Conservation (phyloP, 495 filamentous ascomycete species). For the Penicillium pulvis region DNA sequence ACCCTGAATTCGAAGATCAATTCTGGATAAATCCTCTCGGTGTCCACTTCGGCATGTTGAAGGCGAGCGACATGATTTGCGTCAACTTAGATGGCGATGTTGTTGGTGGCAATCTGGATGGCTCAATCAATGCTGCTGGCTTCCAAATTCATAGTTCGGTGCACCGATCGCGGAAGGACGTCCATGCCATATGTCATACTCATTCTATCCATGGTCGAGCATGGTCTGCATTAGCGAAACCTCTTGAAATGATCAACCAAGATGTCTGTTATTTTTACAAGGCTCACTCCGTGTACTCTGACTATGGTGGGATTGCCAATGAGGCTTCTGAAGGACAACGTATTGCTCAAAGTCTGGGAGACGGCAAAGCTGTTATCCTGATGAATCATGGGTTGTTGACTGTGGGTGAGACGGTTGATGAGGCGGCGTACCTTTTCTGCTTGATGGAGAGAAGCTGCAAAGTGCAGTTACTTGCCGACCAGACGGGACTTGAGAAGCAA, state of each 20-base stretch:
- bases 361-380: conserved; percentile 48
- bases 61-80: conserved; percentile 34
- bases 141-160: conserved; percentile 54
- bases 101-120: conserved; percentile 42
- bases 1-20: conserved; percentile 22
- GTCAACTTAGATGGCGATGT: conserved; percentile 26
- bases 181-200: conserved; percentile 34
- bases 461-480: too few species aligned
- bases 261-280: conserved; percentile 54
- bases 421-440: conserved; percentile 41
- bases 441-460: too few species aligned
- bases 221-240: conserved; percentile 29
- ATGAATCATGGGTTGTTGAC: conserved; percentile 58
- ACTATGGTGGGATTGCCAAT: conserved; percentile 56
- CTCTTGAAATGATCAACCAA: conserved; percentile 37
- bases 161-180: conserved; percentile 28
- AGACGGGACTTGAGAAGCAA: too few species aligned
- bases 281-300: conserved; percentile 51
- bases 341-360: conserved; percentile 52
- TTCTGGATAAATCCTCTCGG: conserved; percentile 37
- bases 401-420: conserved; percentile 55
- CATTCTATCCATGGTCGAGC: conserved; percentile 31
- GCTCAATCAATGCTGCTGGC: conserved; percentile 56
- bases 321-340: conserved; percentile 50
- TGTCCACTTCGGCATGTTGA: conserved; percentile 35